Evolutionary conservation across 495 filamentous ascomycete species (phyloP), one percentile per base, ranked within the genome.

Genomic region (Bathelium albidoporum): DNA sequence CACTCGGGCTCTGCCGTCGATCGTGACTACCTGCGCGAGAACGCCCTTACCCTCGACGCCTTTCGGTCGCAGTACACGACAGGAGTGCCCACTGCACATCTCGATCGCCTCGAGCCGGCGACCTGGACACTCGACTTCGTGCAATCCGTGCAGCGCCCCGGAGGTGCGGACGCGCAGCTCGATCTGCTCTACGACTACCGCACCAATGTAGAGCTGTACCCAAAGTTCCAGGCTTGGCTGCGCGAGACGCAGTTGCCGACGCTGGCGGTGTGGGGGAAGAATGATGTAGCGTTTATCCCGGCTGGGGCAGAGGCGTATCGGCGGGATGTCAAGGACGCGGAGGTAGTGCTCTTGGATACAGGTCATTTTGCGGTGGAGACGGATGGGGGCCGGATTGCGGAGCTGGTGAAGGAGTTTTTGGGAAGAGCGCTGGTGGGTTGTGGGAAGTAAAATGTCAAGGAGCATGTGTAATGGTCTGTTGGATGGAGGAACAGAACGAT

Each of bases 361-460:
- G 82, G 82, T 0, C 85, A 88, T 72, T 87, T 87, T 75, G 83
- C 83, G 20, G 69, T 83, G 1, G 83, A 87, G 75, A 83, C 74
- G 1, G 76, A 86, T 63, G 71, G 73, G 58, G 69, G 69, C 58
- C 71, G 74, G 66, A 79, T 87, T 71, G 82, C 78, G 3, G 58
- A 60, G 43, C 70, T 78, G 69, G 81, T 82, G 22, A 64, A 77
- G 62, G 68, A 68, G 9, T 84, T 85, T 67, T 72, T 84, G 63
- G 68, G 64, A 26, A 77, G 59, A 36, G 44, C 34, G 12, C 34
- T n/a, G n/a, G n/a, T n/a, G n/a, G n/a, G n/a, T n/a, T n/a, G n/a
- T n/a, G n/a, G n/a, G n/a, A n/a, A n/a, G n/a, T n/a, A n/a, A n/a
- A n/a, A n/a, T n/a, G n/a, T n/a, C n/a, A n/a, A n/a, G n/a, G n/a